phyloP scores from a whole-genome alignment of 2,329 filamentous ascomycete species.

The Fusarium incarnatum region DNA sequence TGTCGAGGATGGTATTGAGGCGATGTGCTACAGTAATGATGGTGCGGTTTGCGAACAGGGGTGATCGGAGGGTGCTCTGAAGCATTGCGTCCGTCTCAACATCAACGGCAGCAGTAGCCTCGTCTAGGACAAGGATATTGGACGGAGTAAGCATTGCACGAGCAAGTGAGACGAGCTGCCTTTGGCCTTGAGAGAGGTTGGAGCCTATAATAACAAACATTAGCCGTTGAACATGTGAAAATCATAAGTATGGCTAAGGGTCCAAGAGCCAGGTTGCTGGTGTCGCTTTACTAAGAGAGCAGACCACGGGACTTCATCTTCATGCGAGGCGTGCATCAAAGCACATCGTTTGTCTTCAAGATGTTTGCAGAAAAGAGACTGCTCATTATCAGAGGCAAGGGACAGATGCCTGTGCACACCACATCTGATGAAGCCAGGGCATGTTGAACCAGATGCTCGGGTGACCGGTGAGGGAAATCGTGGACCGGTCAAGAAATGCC shows the following conservation, averaged over 20 bases:
- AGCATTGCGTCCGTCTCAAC: constrained; percentile 76
- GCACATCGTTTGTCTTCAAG: constrained; percentile 32
- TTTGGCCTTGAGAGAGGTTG: constrained; percentile 94
- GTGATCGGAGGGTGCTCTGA: constrained; percentile 71
- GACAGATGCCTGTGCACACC: constrained; percentile 17
- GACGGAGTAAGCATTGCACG: constrained; percentile 93
- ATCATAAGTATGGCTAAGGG: not conserved
- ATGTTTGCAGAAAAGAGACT: constrained; percentile 31
- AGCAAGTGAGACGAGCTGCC: constrained; percentile 92
- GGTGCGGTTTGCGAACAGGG: constrained; percentile 86
- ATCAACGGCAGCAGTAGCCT: constrained; percentile 86
- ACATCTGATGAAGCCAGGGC: constrained; percentile 24
- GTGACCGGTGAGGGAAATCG: constrained; percentile 28
- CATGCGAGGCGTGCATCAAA: constrained; percentile 54
- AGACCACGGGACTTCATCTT: constrained; percentile 49
- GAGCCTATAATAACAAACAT: constrained; percentile 69
- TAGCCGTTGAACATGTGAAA: constrained; percentile 35
- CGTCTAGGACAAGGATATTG: constrained; percentile 96
- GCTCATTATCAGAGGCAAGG: constrained; percentile 24
- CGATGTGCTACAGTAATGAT: constrained; percentile 99
- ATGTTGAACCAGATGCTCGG: constrained; percentile 37
- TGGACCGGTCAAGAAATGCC: constrained; percentile 36
- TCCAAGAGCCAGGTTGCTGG: constrained; percentile 10
- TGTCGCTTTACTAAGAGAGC: constrained; percentile 20
- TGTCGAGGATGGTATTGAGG: constrained; percentile 94